A percentile compares a stretch with the other conserved stretches of the same genome.
Evolutionary conservation across 371 early-diverging fungal species (phyloP).

Genomic region (Caulochytrium protostelioides): DNA sequence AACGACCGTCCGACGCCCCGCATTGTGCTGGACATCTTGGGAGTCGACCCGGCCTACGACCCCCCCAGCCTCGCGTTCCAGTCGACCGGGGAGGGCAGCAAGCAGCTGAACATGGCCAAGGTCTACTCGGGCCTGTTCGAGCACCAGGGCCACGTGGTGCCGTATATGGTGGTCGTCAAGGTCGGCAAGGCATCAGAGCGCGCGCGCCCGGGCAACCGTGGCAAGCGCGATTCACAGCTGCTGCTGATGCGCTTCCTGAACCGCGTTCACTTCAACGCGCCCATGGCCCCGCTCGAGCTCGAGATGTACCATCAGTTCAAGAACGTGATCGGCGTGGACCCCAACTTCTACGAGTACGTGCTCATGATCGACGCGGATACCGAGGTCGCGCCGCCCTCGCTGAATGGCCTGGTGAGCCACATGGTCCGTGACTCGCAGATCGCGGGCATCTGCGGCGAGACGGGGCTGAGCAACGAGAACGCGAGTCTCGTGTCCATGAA

Average conservation of each 20-base stretch:
- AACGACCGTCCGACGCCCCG: constrained; percentile 31
- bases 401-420: constrained; percentile 58
- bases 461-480: constrained; percentile 66
- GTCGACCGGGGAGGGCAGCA: constrained; percentile 69
- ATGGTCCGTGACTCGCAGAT: constrained; percentile 75
- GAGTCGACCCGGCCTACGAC: constrained; percentile 60
- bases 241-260: constrained; percentile 25
- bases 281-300: constrained; percentile 79
- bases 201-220: constrained; percentile 83
- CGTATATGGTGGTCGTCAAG: constrained; percentile 55
- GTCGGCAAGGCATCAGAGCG: constrained; percentile 57
- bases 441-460: constrained; percentile 86
- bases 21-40: constrained; percentile 34
- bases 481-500: constrained; percentile 88
- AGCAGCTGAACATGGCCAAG: constrained; percentile 70
- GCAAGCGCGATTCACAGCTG: constrained; percentile 98
- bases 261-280: constrained; percentile 20
- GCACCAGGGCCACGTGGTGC: constrained; percentile 11
- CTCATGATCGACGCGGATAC: constrained; percentile 80
- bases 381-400: constrained; percentile 44
- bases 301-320: constrained; percentile 87
- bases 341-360: constrained; percentile 54
- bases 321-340: constrained; percentile 67
- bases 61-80: constrained; percentile 71
- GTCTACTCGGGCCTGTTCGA: constrained; percentile 26